A percentile compares a stretch with the other conserved stretches of the same genome.
Evolutionary conservation across 768 basidiomycete genomes (phyloP).

Genomic region (Hypsizygus marmoreus): DNA sequence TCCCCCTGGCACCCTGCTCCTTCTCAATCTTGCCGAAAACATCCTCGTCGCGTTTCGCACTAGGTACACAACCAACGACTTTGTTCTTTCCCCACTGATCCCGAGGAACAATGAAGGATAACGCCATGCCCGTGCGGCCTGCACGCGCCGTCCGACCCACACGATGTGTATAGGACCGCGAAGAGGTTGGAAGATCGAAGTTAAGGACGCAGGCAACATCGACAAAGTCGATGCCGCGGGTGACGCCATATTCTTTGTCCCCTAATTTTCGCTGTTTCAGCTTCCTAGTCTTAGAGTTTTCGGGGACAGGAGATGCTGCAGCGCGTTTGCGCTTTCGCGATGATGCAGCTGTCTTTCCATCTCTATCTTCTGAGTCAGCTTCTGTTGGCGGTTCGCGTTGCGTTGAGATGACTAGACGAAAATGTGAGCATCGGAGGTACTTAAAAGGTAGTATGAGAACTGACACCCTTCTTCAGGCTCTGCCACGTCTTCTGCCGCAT

Average conservation of each 20-base stretch:
- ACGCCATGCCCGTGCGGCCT: slow-evolving; percentile 86
- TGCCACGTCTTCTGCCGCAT: slow-evolving; percentile 40
- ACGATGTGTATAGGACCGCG: slow-evolving; percentile 90
- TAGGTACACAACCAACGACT: slow-evolving; percentile 67
- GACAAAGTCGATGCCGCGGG: slow-evolving; percentile 95
- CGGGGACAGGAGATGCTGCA: slow-evolving; percentile 34
- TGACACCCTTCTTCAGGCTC: slow-evolving; percentile 34
- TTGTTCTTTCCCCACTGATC: slow-evolving; percentile 75
- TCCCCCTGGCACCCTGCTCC: slow-evolving; percentile 64
- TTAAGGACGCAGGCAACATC: slow-evolving; percentile 97
- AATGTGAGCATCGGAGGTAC: slow-evolving; percentile 2
- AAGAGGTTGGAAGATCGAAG: slow-evolving; percentile 92
- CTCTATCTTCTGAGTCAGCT: slow-evolving; percentile 21
- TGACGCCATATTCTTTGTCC: slow-evolving; percentile 89
- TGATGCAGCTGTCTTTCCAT: slow-evolving; percentile 17
- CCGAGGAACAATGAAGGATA: slow-evolving; percentile 82
- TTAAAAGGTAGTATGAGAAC: not conserved
- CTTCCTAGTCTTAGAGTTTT: slow-evolving; percentile 47
- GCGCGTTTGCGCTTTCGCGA: slow-evolving; percentile 63
- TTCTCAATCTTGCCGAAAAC: slow-evolving; percentile 78
- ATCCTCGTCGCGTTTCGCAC: slow-evolving; percentile 72
- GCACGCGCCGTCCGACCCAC: slow-evolving; percentile 97
- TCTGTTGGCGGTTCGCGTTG: slow-evolving; percentile 43
- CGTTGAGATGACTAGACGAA: slow-evolving; percentile 50
- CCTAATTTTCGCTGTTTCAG: slow-evolving; percentile 49